phyloP scores from a whole-genome alignment of 2,329 filamentous ascomycete species.

The Fusarium lyarnte region DNA sequence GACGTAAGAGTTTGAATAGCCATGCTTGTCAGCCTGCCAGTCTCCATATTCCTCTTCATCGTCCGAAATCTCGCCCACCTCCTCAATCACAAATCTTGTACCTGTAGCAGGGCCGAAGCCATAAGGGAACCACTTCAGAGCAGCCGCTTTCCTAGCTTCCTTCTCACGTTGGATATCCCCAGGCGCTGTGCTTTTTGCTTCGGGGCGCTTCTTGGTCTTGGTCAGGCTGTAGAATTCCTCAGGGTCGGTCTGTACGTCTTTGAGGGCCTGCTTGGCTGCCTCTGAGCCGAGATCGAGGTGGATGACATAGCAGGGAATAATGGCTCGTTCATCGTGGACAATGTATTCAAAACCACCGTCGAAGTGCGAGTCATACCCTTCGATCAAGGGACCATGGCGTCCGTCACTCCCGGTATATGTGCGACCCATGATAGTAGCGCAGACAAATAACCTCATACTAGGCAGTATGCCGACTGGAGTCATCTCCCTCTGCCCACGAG shows the following conservation, averaged over 20 bases:
- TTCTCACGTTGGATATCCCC: slow-evolving; percentile 51
- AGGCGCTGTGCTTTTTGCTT: slow-evolving; percentile 27
- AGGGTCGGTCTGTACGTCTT: slow-evolving; percentile 18
- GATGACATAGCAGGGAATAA: slow-evolving; percentile 57
- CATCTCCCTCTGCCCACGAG: slow-evolving; percentile 39
- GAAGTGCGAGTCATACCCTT: slow-evolving; percentile 51
- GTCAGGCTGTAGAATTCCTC: background rate
- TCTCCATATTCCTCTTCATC: slow-evolving; percentile 56
- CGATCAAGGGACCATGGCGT: slow-evolving; percentile 35
- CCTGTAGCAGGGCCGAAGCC: slow-evolving; percentile 56
- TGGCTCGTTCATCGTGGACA: slow-evolving; percentile 54
- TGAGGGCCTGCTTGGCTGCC: slow-evolving; percentile 41
- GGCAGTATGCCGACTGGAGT: slow-evolving; percentile 47
- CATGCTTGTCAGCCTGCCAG: slow-evolving; percentile 47
- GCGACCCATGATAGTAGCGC: slow-evolving; percentile 58
- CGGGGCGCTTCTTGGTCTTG: background rate
- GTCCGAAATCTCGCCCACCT: slow-evolving; percentile 54
- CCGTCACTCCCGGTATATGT: slow-evolving; percentile 13
- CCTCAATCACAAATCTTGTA: slow-evolving; percentile 56
- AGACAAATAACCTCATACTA: slow-evolving; percentile 55
- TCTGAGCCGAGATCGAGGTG: slow-evolving; percentile 54
- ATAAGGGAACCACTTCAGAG: slow-evolving; percentile 58
- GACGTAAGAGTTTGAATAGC: background rate
- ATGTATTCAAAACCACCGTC: slow-evolving; percentile 53
- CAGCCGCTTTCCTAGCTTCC: slow-evolving; percentile 51